Conservation (phyloP, 306 rosid genomes). For the Lathyrus aphaca region DNA sequence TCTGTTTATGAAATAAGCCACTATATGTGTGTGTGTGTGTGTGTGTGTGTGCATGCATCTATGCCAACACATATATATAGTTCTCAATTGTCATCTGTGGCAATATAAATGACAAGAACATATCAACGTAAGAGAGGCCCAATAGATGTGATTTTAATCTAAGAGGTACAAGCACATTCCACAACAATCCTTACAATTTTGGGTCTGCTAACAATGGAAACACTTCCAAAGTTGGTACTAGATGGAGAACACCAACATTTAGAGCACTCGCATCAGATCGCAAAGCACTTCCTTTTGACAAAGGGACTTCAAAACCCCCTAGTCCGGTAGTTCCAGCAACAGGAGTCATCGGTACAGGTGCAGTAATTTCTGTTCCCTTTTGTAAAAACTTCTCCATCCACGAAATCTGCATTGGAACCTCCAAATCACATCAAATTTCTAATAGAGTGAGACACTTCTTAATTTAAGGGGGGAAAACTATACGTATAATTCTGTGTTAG, state of each 20-base stretch:
- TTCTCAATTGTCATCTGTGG: constrained; percentile 33
- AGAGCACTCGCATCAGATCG: constrained; percentile 97
- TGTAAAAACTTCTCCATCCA: constrained; percentile 98
- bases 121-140: constrained; percentile 21
- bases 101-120: constrained; percentile 30
- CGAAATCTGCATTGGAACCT: constrained; percentile 68
- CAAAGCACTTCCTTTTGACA: constrained; percentile 79
- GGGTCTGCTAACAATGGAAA: constrained; percentile 86
- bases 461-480: constrained; percentile 11
- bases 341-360: constrained; percentile 95
- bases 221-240: constrained; percentile 93
- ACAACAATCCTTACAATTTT: constrained; percentile 62
- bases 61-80: neutral
- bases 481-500: neutral
- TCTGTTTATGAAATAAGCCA: constrained; percentile 20
- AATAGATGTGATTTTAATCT: constrained; percentile 14
- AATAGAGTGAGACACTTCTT: constrained; percentile 11
- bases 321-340: constrained; percentile 96
- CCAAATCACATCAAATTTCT: constrained; percentile 27
- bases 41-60: neutral
- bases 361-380: constrained; percentile 95
- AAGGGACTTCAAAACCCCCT: constrained; percentile 98
- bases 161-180: constrained; percentile 22
- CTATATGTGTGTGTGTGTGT: neutral
- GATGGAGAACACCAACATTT: constrained; percentile 92